phyloP scores from a whole-genome alignment of 148 eudicot species.

The Silene uniflora region DNA sequence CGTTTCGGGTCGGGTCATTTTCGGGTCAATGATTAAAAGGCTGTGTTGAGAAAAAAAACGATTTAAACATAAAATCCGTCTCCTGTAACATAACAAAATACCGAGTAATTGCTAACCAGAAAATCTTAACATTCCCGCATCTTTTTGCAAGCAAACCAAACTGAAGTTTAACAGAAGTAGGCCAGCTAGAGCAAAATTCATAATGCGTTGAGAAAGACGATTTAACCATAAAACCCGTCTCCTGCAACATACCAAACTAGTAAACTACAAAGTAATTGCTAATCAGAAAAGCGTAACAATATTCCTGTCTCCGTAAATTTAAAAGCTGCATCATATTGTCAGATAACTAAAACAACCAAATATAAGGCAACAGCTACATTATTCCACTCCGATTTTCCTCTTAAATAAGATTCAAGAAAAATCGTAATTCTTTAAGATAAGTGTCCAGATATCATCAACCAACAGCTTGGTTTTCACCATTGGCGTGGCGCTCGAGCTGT shows the following conservation, averaged over 20 bases:
- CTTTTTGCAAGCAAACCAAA: no score
- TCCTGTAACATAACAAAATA: neutral
- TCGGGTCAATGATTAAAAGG: no score
- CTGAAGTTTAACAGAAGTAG: no score
- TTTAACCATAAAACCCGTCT: no score
- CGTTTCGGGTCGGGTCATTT: no score
- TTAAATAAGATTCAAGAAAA: neutral
- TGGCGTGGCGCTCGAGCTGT: neutral
- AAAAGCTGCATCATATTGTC: neutral
- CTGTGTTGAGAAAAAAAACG: neutral
- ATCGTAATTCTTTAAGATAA: no score
- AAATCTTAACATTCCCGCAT: no score
- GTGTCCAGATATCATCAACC: neutral
- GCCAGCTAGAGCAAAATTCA: neutral
- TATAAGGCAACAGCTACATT: neutral
- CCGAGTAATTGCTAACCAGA: neutral
- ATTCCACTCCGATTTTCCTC: neutral
- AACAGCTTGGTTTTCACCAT: neutral
- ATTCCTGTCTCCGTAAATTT: neutral
- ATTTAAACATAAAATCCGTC: no score
- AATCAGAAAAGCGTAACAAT: neutral
- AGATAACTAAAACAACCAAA: neutral
- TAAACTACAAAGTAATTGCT: no score
- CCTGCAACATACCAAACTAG: neutral
- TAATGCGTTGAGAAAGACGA: no score